Evolutionary conservation across 495 filamentous ascomycete species (phyloP).

Genomic region (Cenococcum geophilum): DNA sequence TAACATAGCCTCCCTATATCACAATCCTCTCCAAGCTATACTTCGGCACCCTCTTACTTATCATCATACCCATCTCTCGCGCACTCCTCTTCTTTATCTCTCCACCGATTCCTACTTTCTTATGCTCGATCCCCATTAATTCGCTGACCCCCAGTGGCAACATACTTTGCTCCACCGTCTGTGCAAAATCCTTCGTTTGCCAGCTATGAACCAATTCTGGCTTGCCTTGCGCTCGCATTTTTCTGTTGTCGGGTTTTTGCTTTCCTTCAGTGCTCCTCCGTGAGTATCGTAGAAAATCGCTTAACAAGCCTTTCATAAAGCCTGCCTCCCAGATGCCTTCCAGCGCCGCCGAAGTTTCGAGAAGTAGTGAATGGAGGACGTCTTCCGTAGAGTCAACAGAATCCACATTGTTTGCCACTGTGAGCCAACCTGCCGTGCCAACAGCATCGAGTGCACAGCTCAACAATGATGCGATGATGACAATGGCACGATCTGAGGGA

Average conservation of each 20-base stretch:
- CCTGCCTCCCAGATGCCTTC: slow-evolving; percentile 70
- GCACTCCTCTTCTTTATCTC: slow-evolving; percentile 57
- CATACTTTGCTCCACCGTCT: slow-evolving; percentile 32
- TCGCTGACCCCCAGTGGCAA: slow-evolving; percentile 70
- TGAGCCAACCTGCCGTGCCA: slow-evolving; percentile 76
- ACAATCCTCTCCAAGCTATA: slow-evolving; percentile 72
- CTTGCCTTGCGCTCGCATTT: slow-evolving; percentile 17
- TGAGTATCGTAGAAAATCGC: slow-evolving; percentile 63
- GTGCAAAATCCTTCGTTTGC: slow-evolving; percentile 24
- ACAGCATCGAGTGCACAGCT: slow-evolving; percentile 75
- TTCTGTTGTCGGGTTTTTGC: slow-evolving; percentile 12
- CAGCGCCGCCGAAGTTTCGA: slow-evolving; percentile 68
- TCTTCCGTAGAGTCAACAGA: slow-evolving; percentile 49
- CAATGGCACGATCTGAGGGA: slow-evolving; percentile 41
- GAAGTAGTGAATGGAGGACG: slow-evolving; percentile 60
- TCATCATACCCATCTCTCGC: slow-evolving; percentile 65
- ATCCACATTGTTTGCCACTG: slow-evolving; percentile 48
- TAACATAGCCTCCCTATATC: slow-evolving; percentile 40
- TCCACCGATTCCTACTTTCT: slow-evolving; percentile 55
- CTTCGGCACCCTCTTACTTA: slow-evolving; percentile 63
- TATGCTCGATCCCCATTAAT: slow-evolving; percentile 46
- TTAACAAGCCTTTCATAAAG: slow-evolving; percentile 59
- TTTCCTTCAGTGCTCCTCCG: slow-evolving; percentile 16
- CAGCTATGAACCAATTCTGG: slow-evolving; percentile 20
- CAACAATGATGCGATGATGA: slow-evolving; percentile 56